These are phyloP conservation scores for Peziza echinospora DNA, from an alignment of 495 filamentous ascomycete genomes.

Conservation along the genomic window DNA sequence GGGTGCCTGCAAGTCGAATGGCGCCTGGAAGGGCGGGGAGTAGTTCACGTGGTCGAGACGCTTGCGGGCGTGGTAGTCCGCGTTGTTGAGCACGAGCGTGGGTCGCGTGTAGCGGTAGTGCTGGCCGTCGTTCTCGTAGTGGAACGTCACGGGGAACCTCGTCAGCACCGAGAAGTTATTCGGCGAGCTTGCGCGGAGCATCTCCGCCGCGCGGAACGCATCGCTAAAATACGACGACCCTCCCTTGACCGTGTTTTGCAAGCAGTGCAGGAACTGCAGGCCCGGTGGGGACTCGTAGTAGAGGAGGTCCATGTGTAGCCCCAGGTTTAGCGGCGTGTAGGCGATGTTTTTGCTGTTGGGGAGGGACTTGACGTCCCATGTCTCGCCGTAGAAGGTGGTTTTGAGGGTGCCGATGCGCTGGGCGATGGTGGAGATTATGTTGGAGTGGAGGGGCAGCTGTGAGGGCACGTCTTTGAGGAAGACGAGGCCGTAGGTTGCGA, in stretches of 20 bases:
- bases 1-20: constrained; percentile 19
- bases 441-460: constrained; percentile 37
- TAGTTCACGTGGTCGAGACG: constrained; percentile 35
- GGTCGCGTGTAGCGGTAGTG: constrained; percentile 33
- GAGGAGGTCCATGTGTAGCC: constrained; percentile 79
- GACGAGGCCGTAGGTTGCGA: constrained; percentile 42
- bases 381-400: constrained; percentile 69
- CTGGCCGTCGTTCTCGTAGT: constrained; percentile 47
- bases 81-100: constrained; percentile 28
- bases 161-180: constrained; percentile 23
- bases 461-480: constrained; percentile 50
- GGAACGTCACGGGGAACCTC: constrained; percentile 31
- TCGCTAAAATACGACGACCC: constrained; percentile 72
- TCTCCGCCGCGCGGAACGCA: constrained; percentile 35
- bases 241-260: constrained; percentile 49
- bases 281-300: constrained; percentile 64
- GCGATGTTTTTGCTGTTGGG: constrained; percentile 71
- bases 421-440: constrained; percentile 48
- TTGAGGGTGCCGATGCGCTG: constrained; percentile 50
- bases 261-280: constrained; percentile 69
- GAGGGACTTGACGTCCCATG: constrained; percentile 68
- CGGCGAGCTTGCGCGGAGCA: constrained; percentile 20
- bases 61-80: constrained; percentile 3
- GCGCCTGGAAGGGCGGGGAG: constrained; percentile 47
- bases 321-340: constrained; percentile 59